phyloP scores from a whole-genome alignment of 805 yeast species.

The Ogataea henricii region DNA sequence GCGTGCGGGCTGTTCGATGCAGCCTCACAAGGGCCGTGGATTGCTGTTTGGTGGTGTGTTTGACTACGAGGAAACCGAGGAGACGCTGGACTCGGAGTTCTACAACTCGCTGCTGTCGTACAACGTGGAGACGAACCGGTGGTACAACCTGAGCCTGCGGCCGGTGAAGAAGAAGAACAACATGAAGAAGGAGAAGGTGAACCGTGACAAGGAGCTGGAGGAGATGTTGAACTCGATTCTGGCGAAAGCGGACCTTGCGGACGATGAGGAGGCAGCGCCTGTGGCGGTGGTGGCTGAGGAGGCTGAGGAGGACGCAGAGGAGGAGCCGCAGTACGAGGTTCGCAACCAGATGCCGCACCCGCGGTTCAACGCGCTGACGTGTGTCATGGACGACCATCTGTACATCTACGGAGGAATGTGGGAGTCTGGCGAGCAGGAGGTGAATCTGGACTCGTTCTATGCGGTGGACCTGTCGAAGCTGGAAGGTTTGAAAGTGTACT shows the following conservation, averaged over 20 bases:
- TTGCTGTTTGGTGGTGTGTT: conserved; percentile 93
- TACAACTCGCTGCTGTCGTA: conserved; percentile 80
- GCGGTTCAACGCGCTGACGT: conserved; percentile 81
- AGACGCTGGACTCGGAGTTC: conserved; percentile 79
- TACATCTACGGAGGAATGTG: conserved; percentile 89
- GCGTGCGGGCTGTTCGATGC: conserved; percentile 93
- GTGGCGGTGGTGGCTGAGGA: conserved; percentile 40
- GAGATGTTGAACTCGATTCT: conserved; percentile 73
- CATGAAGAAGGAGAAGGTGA: conserved; percentile 45
- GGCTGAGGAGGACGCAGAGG: conserved; percentile 39
- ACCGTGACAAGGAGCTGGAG: conserved; percentile 79
- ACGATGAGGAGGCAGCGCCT: conserved; percentile 44
- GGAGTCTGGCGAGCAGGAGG: conserved; percentile 88
- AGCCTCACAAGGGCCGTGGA: conserved; percentile 87
- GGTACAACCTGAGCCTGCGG: conserved; percentile 75
- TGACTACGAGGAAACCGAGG: conserved; percentile 95
- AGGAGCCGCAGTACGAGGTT: conserved; percentile 49
- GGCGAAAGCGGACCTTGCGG: conserved; percentile 70
- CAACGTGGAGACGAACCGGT: conserved; percentile 82
- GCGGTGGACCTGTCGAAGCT: conserved; percentile 81
- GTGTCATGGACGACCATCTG: conserved; percentile 81
- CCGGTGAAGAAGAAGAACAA: conserved; percentile 56
- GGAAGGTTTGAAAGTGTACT: conserved; percentile 83
- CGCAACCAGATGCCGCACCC: conserved; percentile 77
- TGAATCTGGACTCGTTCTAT: conserved; percentile 80